Evolutionary conservation across 2,329 filamentous ascomycete species (phyloP).

Genomic region (Trichophyton verrucosum): DNA sequence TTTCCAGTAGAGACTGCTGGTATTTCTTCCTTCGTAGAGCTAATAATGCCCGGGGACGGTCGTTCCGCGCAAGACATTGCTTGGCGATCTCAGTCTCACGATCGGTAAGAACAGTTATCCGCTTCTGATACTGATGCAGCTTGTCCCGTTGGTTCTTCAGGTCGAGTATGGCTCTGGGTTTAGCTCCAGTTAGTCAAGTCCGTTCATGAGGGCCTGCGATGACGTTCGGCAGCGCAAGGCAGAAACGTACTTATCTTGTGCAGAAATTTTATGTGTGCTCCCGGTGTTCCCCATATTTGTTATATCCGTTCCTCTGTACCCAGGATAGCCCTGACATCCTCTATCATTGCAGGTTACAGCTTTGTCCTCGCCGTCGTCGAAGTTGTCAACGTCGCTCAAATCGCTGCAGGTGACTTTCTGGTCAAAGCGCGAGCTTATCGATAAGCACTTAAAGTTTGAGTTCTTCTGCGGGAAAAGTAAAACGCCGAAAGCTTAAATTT

Average conservation of each 20-base stretch:
- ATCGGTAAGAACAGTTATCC: conserved; percentile 72
- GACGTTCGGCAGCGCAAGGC: background rate
- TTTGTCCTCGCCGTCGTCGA: background rate
- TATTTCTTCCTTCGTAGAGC: conserved; percentile 93
- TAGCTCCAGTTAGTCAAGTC: background rate
- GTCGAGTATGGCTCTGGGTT: conserved; percentile 76
- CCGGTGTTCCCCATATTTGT: conserved; percentile 50
- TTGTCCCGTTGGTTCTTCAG: conserved; percentile 97
- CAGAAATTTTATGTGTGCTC: conserved; percentile 54
- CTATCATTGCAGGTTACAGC: background rate
- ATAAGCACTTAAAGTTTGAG: background rate
- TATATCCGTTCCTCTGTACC: background rate
- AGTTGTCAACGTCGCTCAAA: background rate
- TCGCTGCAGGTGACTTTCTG: no score
- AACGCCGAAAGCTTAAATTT: background rate
- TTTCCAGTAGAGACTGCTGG: conserved; percentile 75
- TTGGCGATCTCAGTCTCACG: conserved; percentile 78
- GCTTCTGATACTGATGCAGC: conserved; percentile 88
- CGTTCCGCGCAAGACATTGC: conserved; percentile 65
- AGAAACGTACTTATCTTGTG: conserved; percentile 67
- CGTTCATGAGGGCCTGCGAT: background rate
- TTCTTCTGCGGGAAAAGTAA: background rate
- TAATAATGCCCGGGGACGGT: conserved; percentile 70
- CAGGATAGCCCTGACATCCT: background rate
- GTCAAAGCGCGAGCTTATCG: background rate